Evolutionary conservation across 2,329 filamentous ascomycete genomes (phyloP), one percentile per base, ranked within the genome.

Genomic region (Lachnellula subtilissima): DNA sequence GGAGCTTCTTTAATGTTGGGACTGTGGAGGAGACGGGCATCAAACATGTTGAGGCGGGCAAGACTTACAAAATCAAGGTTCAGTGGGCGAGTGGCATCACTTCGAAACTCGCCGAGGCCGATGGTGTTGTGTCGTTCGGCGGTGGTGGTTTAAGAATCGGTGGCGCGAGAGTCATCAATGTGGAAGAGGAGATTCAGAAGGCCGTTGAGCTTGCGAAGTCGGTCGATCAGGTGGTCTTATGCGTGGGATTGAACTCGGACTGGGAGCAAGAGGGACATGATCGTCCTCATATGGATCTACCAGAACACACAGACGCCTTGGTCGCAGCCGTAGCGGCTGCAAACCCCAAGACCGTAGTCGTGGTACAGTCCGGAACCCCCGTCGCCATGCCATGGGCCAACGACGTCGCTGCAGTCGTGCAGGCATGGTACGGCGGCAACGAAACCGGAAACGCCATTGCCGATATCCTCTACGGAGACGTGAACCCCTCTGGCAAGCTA

Each of bases 341-440:
- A 0, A 91, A 91, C 69, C 75, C 84, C 2, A 84, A 85, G 56
- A 85, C 86, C 1, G 82, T 83, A 1, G 81, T 93, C 3, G 84
- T 91, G 1, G 82, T 89, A 66, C 88, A 91, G 63, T 88, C 86
- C 1, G 88, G 88, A 36, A 89, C 87, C 0, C 88, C 88, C 0
- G 79, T 88, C 35, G 77, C 80, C 56, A 86, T 90, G 85, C 85
- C 86, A 0, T 89, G 86, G 86, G 75, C 80, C 1, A 65, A 74
- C 19, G 69, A 77, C 37, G 81, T 58, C 2, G 67, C 72, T 6
- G 82, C 84, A 1, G 74, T 92, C 1, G 67, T 91, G 0, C 88
- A 92, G 66, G 88, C 89, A 6, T 93, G 88, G 88, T 93, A 91
- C 67, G 87, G 88, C 58, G 89, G 89, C n/a, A 89, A 92, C 66